Evolutionary conservation across 1,139 yeast genomes (phyloP).

Genomic region (Candida labiduridarum): DNA sequence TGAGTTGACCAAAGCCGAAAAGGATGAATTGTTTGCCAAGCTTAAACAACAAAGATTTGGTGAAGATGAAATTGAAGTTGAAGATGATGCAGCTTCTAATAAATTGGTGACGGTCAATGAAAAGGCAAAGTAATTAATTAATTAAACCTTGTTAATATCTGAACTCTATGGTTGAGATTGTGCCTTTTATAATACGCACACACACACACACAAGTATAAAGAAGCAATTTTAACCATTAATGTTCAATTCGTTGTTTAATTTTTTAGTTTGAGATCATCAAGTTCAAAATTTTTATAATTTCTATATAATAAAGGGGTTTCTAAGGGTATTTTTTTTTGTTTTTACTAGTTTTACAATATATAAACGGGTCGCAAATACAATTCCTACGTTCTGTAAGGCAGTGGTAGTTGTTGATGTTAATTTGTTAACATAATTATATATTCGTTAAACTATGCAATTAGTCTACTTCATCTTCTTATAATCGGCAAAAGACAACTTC

Average conservation of each 20-base stretch:
- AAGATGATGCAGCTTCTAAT: conserved; percentile 10
- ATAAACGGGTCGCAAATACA: conserved; percentile 1
- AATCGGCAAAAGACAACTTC: conserved; percentile 82
- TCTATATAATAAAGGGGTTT: conserved; percentile 5
- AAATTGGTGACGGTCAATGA: conserved; percentile 1
- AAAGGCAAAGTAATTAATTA: neutral
- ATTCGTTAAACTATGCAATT: neutral
- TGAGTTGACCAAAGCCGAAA: conserved; percentile 55
- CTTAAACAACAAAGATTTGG: conserved; percentile 27
- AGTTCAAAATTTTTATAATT: conserved; percentile 6
- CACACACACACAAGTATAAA: conserved; percentile 11
- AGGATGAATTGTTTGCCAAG: conserved; percentile 53
- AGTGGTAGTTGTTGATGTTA: neutral
- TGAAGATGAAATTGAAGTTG: conserved; percentile 17
- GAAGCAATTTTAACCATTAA: neutral
- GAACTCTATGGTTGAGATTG: neutral
- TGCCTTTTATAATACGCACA: neutral
- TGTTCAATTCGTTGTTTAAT: neutral
- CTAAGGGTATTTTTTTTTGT: conserved; percentile 3
- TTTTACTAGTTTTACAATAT: neutral
- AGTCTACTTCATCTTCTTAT: conserved; percentile 66
- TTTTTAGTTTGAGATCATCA: neutral
- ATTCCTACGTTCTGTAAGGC: too few relatives aligned
- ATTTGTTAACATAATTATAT: neutral
- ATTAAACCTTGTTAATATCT: neutral